Evolutionary conservation across 768 basidiomycete genomes (phyloP).

Genomic region (Boletus rubroflammeus): DNA sequence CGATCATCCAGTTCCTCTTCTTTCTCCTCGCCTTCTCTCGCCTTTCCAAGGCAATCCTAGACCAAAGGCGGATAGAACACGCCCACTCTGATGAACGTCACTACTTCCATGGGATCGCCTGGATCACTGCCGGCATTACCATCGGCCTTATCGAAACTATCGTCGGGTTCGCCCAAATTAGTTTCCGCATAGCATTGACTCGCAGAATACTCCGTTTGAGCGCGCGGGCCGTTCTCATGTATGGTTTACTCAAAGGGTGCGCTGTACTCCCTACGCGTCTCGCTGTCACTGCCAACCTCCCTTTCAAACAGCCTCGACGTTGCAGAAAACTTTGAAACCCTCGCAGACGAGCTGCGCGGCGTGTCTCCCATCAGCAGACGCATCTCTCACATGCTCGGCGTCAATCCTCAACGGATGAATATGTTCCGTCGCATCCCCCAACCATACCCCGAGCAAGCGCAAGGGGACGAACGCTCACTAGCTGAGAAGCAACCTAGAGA

Average conservation of each 20-base stretch:
- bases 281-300: neutral
- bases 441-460: constrained; percentile 23
- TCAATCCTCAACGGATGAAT: constrained; percentile 47
- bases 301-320: constrained; percentile 43
- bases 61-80: constrained; percentile 51
- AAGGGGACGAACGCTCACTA: neutral
- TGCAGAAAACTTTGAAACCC: constrained; percentile 49
- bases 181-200: constrained; percentile 50
- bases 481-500: constrained; percentile 8
- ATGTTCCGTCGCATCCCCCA: constrained; percentile 56
- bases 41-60: constrained; percentile 45
- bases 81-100: constrained; percentile 42
- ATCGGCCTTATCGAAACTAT: constrained; percentile 63
- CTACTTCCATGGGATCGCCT: constrained; percentile 57
- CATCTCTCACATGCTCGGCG: constrained; percentile 45
- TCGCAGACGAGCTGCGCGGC: constrained; percentile 38
- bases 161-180: constrained; percentile 54
- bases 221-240: constrained; percentile 50
- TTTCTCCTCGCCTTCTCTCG: constrained; percentile 61
- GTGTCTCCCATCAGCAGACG: constrained; percentile 21
- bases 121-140: constrained; percentile 60
- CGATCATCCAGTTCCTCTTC: constrained; percentile 52
- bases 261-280: constrained; percentile 17
- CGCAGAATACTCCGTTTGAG: constrained; percentile 58
- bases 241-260: constrained; percentile 69